Evolutionary conservation across 2,329 filamentous ascomycete species (phyloP).

Genomic region (Dactylellina sp.): DNA sequence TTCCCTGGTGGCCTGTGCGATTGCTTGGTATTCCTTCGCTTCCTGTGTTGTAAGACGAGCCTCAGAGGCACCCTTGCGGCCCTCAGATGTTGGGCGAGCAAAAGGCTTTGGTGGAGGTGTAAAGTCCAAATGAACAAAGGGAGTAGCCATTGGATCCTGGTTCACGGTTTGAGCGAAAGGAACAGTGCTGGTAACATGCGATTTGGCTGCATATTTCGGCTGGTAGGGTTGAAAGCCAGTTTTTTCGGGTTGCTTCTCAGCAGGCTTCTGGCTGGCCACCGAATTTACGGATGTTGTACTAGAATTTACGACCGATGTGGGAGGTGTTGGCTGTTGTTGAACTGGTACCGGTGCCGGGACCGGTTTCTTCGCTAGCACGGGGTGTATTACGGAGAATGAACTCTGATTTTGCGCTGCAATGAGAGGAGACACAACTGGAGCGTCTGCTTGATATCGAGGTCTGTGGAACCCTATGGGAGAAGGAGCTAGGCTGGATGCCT

Average conservation of each 20-base stretch:
- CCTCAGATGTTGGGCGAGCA: conserved; percentile 38
- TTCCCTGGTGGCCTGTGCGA: conserved; percentile 52
- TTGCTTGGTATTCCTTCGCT: conserved; percentile 56
- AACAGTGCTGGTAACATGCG: conserved; percentile 47
- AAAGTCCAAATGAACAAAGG: conserved; percentile 54
- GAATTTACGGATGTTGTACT: conserved; percentile 47
- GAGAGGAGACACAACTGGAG: conserved; percentile 33
- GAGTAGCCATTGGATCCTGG: conserved; percentile 31
- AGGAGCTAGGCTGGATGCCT: conserved; percentile 25
- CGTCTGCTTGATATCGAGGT: conserved; percentile 49
- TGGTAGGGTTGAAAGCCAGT: conserved; percentile 48
- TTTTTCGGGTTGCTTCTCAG: conserved; percentile 30
- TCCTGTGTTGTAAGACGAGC: conserved; percentile 53
- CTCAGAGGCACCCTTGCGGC: conserved; percentile 25
- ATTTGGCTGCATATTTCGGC: conserved; percentile 55
- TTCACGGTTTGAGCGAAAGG: conserved; percentile 29
- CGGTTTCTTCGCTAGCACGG: conserved; percentile 12
- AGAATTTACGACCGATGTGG: conserved; percentile 38
- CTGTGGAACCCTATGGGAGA: conserved; percentile 50
- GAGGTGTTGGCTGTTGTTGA: conserved; percentile 23
- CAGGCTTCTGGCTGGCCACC: conserved; percentile 16
- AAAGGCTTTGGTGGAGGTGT: conserved; percentile 49
- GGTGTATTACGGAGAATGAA: conserved; percentile 4
- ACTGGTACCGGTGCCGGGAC: conserved; percentile 6
- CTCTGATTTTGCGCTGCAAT: conserved; percentile 20